A percentile compares a stretch with the other conserved stretches of the same genome.
phyloP scores from a whole-genome alignment of 495 filamentous ascomycete genomes.

The Acidomyces sp. region DNA sequence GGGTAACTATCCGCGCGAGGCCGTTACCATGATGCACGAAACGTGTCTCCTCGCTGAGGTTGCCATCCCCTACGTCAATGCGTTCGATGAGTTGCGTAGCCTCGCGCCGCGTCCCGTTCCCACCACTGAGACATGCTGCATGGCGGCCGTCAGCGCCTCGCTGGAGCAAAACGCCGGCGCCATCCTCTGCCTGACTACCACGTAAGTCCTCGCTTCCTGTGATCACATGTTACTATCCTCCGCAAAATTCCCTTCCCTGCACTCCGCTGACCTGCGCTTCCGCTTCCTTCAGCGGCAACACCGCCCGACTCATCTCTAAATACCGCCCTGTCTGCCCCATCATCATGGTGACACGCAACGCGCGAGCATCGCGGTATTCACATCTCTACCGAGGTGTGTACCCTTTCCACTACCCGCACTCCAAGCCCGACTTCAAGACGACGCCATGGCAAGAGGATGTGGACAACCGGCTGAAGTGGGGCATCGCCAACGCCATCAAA shows the following conservation, averaged over 20 bases:
- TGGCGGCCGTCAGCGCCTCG: constrained; percentile 86
- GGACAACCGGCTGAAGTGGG: constrained; percentile 92
- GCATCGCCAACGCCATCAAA: constrained; percentile 66
- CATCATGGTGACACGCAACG: constrained; percentile 90
- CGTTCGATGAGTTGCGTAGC: constrained; percentile 87
- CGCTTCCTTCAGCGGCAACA: constrained; percentile 50
- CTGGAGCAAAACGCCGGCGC: constrained; percentile 91
- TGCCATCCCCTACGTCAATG: constrained; percentile 87
- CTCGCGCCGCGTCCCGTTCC: constrained; percentile 67
- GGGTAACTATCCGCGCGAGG: constrained; percentile 83
- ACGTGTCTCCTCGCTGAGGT: constrained; percentile 92
- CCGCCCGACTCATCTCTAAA: constrained; percentile 89
- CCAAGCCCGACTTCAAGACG: constrained; percentile 79
- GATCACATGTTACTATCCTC: background rate
- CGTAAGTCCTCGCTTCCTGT: constrained; percentile 33
- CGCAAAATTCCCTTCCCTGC: background rate
- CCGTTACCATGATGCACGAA: constrained; percentile 94
- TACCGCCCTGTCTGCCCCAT: constrained; percentile 97
- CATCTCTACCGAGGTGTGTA: constrained; percentile 97
- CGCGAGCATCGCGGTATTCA: constrained; percentile 69
- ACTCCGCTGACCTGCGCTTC: background rate
- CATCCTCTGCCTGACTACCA: constrained; percentile 88
- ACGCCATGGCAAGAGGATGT: constrained; percentile 98
- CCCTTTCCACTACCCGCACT: constrained; percentile 84
- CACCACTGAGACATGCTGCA: constrained; percentile 83